A percentile compares a stretch with the other conserved stretches of the same genome.
These are phyloP conservation scores for Amborella trichopoda DNA, from an alignment of 164 flowering plant genomes.

Conservation along the genomic window DNA sequence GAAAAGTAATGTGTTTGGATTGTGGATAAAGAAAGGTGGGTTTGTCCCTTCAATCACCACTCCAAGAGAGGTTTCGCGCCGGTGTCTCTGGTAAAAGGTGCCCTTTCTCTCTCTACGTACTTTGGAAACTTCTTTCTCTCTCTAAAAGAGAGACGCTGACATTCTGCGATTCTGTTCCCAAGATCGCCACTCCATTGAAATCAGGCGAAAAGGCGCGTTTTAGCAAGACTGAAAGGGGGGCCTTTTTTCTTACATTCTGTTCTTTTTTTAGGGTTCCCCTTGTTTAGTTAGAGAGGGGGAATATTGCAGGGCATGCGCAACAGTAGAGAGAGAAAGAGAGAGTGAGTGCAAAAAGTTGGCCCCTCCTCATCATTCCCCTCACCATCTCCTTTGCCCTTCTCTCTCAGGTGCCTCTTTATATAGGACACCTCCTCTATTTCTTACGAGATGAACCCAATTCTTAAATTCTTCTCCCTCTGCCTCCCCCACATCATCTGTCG, in stretches of 20 bases:
- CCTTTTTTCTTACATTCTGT: not conserved
- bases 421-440: not conserved
- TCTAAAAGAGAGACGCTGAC: not conserved
- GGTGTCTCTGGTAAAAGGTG: not conserved
- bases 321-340: constrained; percentile 11
- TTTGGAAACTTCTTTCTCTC: not conserved
- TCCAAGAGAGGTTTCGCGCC: not conserved
- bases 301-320: not conserved
- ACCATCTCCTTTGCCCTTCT: constrained; percentile 55
- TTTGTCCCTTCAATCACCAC: not conserved
- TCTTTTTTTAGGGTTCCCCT: not conserved
- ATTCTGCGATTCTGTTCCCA: constrained; percentile 1
- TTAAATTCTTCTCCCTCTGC: constrained; percentile 5
- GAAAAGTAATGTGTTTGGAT: too few relatives aligned
- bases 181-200: not conserved
- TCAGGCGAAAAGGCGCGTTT: not conserved
- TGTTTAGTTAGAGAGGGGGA: not conserved
- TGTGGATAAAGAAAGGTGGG: too few relatives aligned
- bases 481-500: constrained; percentile 4
- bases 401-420: constrained; percentile 19
- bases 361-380: constrained; percentile 74
- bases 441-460: not conserved
- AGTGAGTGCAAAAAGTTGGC: constrained; percentile 43
- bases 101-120: not conserved
- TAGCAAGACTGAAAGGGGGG: not conserved